Conservation (phyloP, 345 rosid species). For the Dipteronia sinensis region DNA sequence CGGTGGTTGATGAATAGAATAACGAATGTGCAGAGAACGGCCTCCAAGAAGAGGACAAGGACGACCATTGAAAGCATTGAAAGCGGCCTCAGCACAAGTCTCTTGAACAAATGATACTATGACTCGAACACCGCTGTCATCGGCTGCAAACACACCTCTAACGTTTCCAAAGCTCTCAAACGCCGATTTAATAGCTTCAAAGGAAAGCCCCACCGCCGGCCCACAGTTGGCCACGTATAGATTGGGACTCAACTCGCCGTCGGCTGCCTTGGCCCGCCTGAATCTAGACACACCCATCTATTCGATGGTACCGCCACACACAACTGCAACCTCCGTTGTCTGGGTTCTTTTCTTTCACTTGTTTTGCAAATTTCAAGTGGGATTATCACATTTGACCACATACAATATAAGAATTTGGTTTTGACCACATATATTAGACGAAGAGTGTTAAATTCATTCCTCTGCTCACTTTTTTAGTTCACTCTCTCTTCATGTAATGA, state of each 20-base stretch:
- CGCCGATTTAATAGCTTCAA: slow-evolving; percentile 52
- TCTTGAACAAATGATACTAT: slow-evolving; percentile 58
- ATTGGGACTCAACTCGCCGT: slow-evolving; percentile 43
- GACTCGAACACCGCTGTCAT: slow-evolving; percentile 86
- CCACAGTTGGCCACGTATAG: slow-evolving; percentile 94
- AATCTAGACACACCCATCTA: slow-evolving; percentile 63
- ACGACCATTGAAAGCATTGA: slow-evolving; percentile 48
- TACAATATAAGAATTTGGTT: no score
- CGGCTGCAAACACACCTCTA: slow-evolving; percentile 75
- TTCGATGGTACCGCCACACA: background rate
- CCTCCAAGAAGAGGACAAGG: slow-evolving; percentile 70
- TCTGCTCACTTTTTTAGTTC: no score
- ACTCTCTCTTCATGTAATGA: no score
- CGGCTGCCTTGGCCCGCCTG: slow-evolving; percentile 47
- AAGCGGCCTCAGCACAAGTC: slow-evolving; percentile 60
- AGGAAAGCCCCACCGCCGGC: slow-evolving; percentile 75
- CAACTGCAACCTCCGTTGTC: no score
- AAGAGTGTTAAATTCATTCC: no score
- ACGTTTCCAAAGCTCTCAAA: slow-evolving; percentile 69
- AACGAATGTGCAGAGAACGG: slow-evolving; percentile 71
- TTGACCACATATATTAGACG: no score
- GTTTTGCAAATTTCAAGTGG: no score
- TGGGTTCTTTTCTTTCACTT: no score
- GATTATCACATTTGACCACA: no score
- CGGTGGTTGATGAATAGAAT: slow-evolving; percentile 59